Base-by-base conservation (phyloP, 768 basidiomycete genomes). In the Gyrodon lividus region DNA sequence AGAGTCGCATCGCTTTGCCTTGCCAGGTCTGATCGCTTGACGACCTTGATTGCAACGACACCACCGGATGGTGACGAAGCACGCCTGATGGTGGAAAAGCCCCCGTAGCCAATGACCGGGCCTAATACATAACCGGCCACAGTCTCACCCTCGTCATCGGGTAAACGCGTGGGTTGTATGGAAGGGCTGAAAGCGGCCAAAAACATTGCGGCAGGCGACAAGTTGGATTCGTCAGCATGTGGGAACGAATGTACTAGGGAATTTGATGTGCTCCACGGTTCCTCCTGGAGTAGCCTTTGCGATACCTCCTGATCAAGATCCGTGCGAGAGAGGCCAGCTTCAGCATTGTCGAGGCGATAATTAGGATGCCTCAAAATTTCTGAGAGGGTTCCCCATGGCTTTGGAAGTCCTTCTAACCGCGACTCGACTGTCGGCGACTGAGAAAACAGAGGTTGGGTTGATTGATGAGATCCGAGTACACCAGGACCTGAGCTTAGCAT, bases 21-120 rank as follows among this genome's bases (percentile, higher is more conserved):
- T 54, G 74, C 71, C 30, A 84, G 58, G 48, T 86, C 82, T 16
- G 80, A 72, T 42, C 77, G 77, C 19, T 80, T 77, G 35, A 95
- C 80, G 58, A 94, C 89, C 68, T 95, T 95, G 69, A 94, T 85
- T 7, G 93, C 93, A 41, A 86, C 83, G 3, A 82, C 72, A 28
- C 84, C 89, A 2, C 87, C 84, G 4, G 78, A 68, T 6, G 82
- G 75, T 8, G 81, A 78, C 4, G 70, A 81, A 2, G 86, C 93
- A 6, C 80, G 79, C 46, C 88, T 73, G 52, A 96, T 89, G 52
- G 82, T 83, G 13, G 91, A 91, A 66, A 92, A 91, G 6, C 83
- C 87, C 8, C 94, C 93, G 53, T 80, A 76, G 22, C 89, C 93
- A 12, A 96, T 79, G 57, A 87, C 74, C 26, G 77, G 76, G 14